Evolutionary conservation across 2,329 filamentous ascomycete species (phyloP), one percentile per base, ranked within the genome.

Genomic region (Paraconiothyrium sp.): DNA sequence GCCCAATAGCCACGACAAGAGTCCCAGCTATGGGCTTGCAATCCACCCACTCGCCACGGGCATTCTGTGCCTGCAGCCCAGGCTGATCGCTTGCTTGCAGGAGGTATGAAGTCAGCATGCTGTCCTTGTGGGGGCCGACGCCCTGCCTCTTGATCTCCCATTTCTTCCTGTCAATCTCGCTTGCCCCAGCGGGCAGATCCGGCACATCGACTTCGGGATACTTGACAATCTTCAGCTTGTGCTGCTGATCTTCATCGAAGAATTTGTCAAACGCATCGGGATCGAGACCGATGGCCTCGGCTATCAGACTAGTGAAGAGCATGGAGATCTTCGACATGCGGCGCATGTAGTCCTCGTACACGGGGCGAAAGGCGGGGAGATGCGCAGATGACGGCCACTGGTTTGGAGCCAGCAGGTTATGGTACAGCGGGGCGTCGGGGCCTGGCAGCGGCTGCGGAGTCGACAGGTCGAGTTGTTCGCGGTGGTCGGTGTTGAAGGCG

Each of bases 141-240:
- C 85, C 85, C 68, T 87, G 85, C 1, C 90, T 69, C 82, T 78
- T 79, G 39, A 81, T 88, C 68, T 89, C 88, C 60, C 78, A 80
- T 58, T 82, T 80, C 60, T 75, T 80, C 32, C 68, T 73, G 24
- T 79, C 77, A 32, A 75, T 68, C 32, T 75, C 71, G 57, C 66
- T 76, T 0, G 75, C 74, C 4, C 60, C 66, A 1, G 60, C 51
- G 8, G 71, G 62, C 34, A 78, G 61, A 50, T 77, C 71, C 4
- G 72, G 67, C 20, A 78, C 67, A 52, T 76, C 72, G 74, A 77
- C 75, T 63, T 95, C 92, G 0, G 93, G 93, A 74, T 95, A 96
- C 81, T 92, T 92, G 62, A 96, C 90, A 62, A 97, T 90, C 82
- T 97, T 97, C 71, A 96, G 85, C 82, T 96, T 96, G 82, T 96